These are phyloP conservation scores for Colletotrichum horii DNA, from an alignment of 2,329 filamentous ascomycete species.

Conservation along the genomic window DNA sequence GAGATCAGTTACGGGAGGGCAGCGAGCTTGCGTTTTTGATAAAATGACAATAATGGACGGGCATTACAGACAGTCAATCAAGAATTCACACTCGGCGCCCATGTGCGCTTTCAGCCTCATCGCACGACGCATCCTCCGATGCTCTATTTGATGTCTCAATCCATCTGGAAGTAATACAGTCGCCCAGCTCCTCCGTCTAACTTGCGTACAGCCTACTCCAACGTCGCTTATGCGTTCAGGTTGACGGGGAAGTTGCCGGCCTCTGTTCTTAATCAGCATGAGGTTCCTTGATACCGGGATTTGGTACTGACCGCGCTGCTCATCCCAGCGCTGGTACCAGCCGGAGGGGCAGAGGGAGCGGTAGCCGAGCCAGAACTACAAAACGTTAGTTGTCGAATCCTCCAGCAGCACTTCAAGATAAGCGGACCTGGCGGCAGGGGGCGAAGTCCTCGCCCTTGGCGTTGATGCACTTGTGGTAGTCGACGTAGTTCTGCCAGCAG, in stretches of 20 bases:
- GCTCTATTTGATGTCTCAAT: conserved; percentile 25
- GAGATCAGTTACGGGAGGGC: neutral
- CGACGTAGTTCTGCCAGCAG: conserved; percentile 99
- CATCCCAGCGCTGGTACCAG: conserved; percentile 96
- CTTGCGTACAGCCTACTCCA: conserved; percentile 16
- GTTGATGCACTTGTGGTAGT: conserved; percentile 99
- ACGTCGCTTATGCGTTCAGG: conserved; percentile 59
- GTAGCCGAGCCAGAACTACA: conserved; percentile 94
- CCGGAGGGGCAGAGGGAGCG: conserved; percentile 95
- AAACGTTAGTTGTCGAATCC: conserved; percentile 25
- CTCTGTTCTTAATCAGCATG: conserved; percentile 48
- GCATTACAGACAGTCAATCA: conserved; percentile 4
- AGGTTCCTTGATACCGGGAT: neutral
- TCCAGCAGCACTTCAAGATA: neutral
- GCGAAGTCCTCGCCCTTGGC: conserved; percentile 99
- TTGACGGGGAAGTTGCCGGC: conserved; percentile 72
- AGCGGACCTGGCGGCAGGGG: conserved; percentile 88
- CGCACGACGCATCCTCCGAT: conserved; percentile 18
- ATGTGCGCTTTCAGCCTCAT: conserved; percentile 3
- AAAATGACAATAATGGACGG: neutral
- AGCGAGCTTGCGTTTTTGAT: neutral
- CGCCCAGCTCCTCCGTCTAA: conserved; percentile 26
- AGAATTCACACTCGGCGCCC: conserved; percentile 12
- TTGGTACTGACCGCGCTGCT: conserved; percentile 80
- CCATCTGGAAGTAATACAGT: conserved; percentile 41